Evolutionary conservation across 768 basidiomycete genomes (phyloP).

Genomic region (Hypsizygus marmoreus): DNA sequence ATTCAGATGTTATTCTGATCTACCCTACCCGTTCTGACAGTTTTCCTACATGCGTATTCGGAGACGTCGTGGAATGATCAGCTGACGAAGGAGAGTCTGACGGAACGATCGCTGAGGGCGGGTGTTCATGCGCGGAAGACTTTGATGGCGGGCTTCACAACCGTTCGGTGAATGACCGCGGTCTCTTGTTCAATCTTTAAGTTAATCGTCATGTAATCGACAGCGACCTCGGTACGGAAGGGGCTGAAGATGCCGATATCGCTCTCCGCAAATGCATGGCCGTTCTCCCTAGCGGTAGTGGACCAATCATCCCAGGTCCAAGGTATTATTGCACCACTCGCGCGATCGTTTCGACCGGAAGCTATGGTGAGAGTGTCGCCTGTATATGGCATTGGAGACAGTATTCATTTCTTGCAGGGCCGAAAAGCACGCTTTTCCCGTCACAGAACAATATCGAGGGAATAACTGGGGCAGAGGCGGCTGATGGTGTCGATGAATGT

Average conservation of each 20-base stretch:
- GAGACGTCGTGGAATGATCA: constrained; percentile 67
- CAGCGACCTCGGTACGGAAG: constrained; percentile 72
- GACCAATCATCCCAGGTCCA: constrained; percentile 59
- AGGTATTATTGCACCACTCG: constrained; percentile 62
- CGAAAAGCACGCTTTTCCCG: constrained; percentile 47
- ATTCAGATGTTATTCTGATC: neutral
- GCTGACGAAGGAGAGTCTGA: constrained; percentile 55
- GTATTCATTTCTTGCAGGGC: constrained; percentile 38
- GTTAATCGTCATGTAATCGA: neutral
- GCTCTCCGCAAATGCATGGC: constrained; percentile 54
- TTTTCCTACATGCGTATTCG: constrained; percentile 62
- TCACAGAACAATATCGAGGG: constrained; percentile 57
- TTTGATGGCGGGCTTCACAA: constrained; percentile 63
- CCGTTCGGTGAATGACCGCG: constrained; percentile 49
- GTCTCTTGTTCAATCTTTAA: neutral
- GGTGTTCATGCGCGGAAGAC: constrained; percentile 59
- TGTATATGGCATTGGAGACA: neutral
- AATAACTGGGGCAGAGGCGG: constrained; percentile 57
- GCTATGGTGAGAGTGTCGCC: constrained; percentile 45
- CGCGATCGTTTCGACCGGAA: constrained; percentile 62
- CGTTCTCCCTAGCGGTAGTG: constrained; percentile 16
- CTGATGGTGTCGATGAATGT: constrained; percentile 59
- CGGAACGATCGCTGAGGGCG: constrained; percentile 62
- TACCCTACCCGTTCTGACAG: constrained; percentile 25
- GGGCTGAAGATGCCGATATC: constrained; percentile 63